These are phyloP conservation scores for Trypanosoma caninum DNA, from an alignment of 208 protist genomes.

Conservation along the genomic window DNA sequence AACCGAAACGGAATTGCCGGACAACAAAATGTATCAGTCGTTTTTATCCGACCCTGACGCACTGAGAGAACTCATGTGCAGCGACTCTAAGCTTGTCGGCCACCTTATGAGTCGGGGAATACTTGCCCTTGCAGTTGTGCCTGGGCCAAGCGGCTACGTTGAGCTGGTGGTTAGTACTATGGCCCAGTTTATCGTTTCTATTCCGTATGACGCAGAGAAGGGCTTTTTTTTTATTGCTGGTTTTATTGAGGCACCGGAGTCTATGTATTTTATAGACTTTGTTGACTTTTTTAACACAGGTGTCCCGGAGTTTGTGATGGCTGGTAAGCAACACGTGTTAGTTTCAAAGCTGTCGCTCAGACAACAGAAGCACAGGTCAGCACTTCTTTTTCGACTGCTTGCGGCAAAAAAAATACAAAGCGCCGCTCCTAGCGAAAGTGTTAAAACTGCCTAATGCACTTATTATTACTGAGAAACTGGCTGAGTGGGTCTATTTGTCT, in stretches of 20 bases:
- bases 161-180: constrained; percentile 80
- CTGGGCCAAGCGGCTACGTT: constrained; percentile 18
- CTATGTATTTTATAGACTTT: constrained; percentile 76
- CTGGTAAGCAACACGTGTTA: constrained; percentile 63
- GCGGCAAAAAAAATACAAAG: constrained; percentile 2
- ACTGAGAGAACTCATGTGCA: background rate
- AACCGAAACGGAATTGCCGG: constrained; percentile 7
- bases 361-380: constrained; percentile 32
- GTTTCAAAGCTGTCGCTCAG: constrained; percentile 44
- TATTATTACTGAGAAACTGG: no score
- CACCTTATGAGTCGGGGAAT: constrained; percentile 75
- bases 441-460: background rate
- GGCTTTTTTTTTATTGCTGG: constrained; percentile 55
- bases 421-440: background rate
- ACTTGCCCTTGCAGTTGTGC: constrained; percentile 34
- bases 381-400: constrained; percentile 52
- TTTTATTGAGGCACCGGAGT: constrained; percentile 53
- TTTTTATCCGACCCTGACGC: background rate
- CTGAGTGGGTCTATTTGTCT: no score
- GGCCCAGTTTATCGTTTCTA: constrained; percentile 64
- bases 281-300: constrained; percentile 72
- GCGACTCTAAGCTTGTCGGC: constrained; percentile 22
- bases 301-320: constrained; percentile 60
- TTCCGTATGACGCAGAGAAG: constrained; percentile 45
- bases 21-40: background rate